Percentiles rank a stretch among this genome's conserved stretches.
Evolutionary conservation across 148 eudicot genomes (phyloP).

Genomic region (Simmondsia chinensis): DNA sequence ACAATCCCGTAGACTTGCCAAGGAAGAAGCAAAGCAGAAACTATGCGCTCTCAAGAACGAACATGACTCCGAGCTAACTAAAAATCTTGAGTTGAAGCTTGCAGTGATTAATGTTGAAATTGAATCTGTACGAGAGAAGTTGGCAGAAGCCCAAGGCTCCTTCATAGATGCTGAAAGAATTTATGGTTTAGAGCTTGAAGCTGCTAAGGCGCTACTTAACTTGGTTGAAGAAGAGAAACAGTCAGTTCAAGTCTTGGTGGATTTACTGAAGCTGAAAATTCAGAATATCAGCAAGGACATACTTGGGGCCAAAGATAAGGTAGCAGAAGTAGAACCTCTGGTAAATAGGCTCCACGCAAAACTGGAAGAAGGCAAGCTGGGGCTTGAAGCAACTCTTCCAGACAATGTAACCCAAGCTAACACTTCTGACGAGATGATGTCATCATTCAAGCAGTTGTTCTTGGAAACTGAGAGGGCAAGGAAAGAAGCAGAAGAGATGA

Average conservation of each 20-base stretch:
- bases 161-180: slow-evolving; percentile 33
- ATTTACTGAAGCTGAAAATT: slow-evolving; percentile 38
- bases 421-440: slow-evolving; percentile 22
- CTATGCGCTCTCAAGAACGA: slow-evolving; percentile 27
- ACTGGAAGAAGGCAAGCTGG: slow-evolving; percentile 31
- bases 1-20: slow-evolving; percentile 18
- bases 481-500: slow-evolving; percentile 32
- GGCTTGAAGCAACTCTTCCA: slow-evolving; percentile 31
- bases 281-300: slow-evolving; percentile 38
- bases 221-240: slow-evolving; percentile 33
- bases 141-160: slow-evolving; percentile 25
- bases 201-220: slow-evolving; percentile 34
- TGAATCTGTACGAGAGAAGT: slow-evolving; percentile 35
- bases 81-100: slow-evolving; percentile 36
- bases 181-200: too few species aligned
- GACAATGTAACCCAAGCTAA: slow-evolving; percentile 21
- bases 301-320: slow-evolving; percentile 23
- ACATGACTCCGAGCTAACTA: slow-evolving; percentile 14
- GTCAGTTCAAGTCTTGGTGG: slow-evolving; percentile 22
- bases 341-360: slow-evolving; percentile 22
- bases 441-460: slow-evolving; percentile 22
- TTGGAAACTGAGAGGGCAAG: slow-evolving; percentile 32
- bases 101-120: slow-evolving; percentile 45
- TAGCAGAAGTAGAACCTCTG: slow-evolving; percentile 17
- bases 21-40: slow-evolving; percentile 34